Evolutionary conservation across 2,329 filamentous ascomycete genomes (phyloP), one percentile per base, ranked within the genome.

Genomic region (Ambrosiella cleistominuta): DNA sequence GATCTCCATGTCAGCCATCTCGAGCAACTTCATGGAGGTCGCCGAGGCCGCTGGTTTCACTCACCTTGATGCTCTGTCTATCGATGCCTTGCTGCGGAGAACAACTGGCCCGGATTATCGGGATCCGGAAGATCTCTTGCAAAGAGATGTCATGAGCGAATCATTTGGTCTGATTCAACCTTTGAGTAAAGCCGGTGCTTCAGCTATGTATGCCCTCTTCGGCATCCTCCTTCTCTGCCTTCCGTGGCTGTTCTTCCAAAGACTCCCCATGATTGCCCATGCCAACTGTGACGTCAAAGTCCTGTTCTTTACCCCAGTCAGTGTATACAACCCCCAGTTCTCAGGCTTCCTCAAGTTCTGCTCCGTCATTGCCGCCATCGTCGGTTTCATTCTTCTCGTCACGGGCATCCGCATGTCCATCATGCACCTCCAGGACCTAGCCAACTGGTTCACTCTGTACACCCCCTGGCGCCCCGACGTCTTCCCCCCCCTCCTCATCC

Each of bases 401-500:
- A 15, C 37, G 6, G 55, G 47, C 7, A 15, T 57, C 2, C 40
- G 40, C 40, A 12, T 42, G 40, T 42, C 40, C n/a, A 42, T 42
- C 2, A 12, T 42, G 40, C 11, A 42, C 11, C n/a, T n/a, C n/a
- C 35, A 37, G 8, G 17, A 45, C 15, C 35, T 57, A 11, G n/a
- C 35, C 12, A 57, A 57, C n/a, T 57, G 55, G 55, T 57, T 57
- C 42, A 51, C 44, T 11, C 36, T 47, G 6, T 19, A n/a, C 49
- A 11, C 55, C n/a, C 55, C 55, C 12, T 57, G 55, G 55, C 55
- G 55, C 13, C 44, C 55, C 1, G 44, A 51, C 35, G 55, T 57
- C 3, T 47, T 49, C 45, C 42, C 55, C 5, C 55, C 55, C 13
- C 55, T 57, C 19, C 55, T 57, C 27, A 57, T 57, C 35, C 42